These are phyloP conservation scores for Aspergillus costaricaensis DNA, from an alignment of 2,329 filamentous ascomycete genomes.

Conservation along the genomic window DNA sequence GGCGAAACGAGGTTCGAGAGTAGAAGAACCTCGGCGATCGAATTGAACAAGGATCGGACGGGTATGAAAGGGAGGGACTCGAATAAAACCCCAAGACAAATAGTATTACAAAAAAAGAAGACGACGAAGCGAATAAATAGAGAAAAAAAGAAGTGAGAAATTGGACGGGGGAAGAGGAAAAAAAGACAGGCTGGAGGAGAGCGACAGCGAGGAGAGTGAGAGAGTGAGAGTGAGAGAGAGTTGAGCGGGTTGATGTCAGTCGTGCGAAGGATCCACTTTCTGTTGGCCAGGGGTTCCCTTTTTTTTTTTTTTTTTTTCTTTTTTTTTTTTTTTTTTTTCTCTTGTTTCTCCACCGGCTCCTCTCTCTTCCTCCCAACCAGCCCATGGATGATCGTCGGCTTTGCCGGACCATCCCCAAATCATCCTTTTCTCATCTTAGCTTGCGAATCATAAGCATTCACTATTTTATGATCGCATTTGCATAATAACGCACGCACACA, in stretches of 20 bases:
- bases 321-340: constrained; percentile 3
- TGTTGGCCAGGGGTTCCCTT: constrained; percentile 12
- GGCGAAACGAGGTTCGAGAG: not conserved
- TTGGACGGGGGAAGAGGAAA: not conserved
- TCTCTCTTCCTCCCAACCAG: not conserved
- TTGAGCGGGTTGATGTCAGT: constrained; percentile 10
- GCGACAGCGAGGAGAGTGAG: not conserved
- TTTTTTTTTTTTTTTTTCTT: not conserved
- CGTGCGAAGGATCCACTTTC: constrained; percentile 1
- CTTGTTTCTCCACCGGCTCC: not conserved
- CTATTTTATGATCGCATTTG: not conserved
- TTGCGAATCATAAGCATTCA: not conserved
- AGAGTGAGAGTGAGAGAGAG: no score
- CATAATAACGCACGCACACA: not conserved
- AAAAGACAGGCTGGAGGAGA: not conserved
- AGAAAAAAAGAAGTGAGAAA: not conserved
- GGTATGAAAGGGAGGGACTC: not conserved
- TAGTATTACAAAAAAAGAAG: not conserved
- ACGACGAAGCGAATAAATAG: not conserved
- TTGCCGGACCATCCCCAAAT: not conserved
- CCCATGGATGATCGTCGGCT: not conserved
- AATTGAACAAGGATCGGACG: not conserved
- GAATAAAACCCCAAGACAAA: constrained; percentile 5
- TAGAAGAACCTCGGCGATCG: not conserved
- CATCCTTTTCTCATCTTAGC: not conserved